Evolutionary conservation across 768 basidiomycete species (phyloP), one percentile per base, ranked within the genome.

Genomic region (Pholiota microspora): DNA sequence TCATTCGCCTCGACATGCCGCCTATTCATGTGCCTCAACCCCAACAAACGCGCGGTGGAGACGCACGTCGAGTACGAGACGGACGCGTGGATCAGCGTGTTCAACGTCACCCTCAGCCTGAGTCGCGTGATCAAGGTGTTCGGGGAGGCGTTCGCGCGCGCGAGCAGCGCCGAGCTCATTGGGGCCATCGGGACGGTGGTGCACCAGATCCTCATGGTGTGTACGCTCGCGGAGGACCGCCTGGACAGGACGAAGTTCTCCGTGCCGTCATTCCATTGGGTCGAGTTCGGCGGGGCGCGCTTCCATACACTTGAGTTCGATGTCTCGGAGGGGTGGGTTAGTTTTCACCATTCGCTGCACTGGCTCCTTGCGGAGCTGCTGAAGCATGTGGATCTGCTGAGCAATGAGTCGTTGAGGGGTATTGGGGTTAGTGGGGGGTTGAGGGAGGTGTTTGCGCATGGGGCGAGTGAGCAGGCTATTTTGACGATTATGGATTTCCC

Each of bases 21-120:
- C 59, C 74, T 98, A 40, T 99, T 98, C 77, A 90, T 92, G 83
- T 92, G 91, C 59, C 80, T 98, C 64, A 94, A 96, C 65, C 88
- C 94, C 2, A 94, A 94, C 69, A 85, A 86, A 61, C 83, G 96
- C 15, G 92, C 89, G 16, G 83, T 78, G 4, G 79, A 82, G 25
- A 87, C 76, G 49, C 97, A 98, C 62, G 84, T 99, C 62, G 96
- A 98, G 69, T 99, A 91, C 72, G 97, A 99, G 73, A 89, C 89
- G 27, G 97, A 99, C 60, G 88, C 89, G 16, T 97, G 95, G 96
- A 92, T 97, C 58, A 91, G 88, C 62, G 92, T 97, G 12, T 98
- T 98, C 71, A 94, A 95, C 61, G 89, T 98, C 21, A 94, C 94
- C 5, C 81, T 96, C 8, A 94, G 92, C 29, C 73, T 99, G 23